Conservation (phyloP, 192 early-diverging fungal genomes). For the Powellomyces hirtus region DNA sequence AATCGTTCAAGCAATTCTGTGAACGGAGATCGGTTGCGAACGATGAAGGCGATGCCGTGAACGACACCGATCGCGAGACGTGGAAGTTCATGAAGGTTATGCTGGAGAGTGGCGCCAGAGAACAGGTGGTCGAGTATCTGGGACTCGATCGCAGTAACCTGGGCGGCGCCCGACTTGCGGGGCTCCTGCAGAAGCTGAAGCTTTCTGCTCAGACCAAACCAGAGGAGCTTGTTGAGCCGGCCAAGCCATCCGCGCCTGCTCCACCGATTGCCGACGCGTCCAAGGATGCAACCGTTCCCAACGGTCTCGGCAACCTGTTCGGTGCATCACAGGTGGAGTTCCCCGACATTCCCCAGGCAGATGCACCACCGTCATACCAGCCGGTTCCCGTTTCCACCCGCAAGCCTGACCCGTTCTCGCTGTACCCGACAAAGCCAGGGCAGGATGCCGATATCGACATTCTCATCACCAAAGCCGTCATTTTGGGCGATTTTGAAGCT, state of each 20-base stretch:
- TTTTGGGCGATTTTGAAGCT: slow-evolving; percentile 90
- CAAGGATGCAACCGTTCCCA: slow-evolving; percentile 6
- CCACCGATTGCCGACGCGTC: not conserved
- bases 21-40: slow-evolving; percentile 21
- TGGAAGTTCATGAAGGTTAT: slow-evolving; percentile 86
- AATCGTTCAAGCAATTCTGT: slow-evolving; percentile 41
- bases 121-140: slow-evolving; percentile 81
- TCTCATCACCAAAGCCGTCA: slow-evolving; percentile 78
- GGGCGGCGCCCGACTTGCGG: slow-evolving; percentile 59
- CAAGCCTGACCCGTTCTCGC: slow-evolving; percentile 36
- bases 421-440: slow-evolving; percentile 38
- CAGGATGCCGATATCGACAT: slow-evolving; percentile 71
- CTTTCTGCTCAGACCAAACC: slow-evolving; percentile 20
- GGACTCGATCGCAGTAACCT: slow-evolving; percentile 78
- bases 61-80: slow-evolving; percentile 43
- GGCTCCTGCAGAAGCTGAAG: slow-evolving; percentile 46
- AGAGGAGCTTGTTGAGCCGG: slow-evolving; percentile 2
- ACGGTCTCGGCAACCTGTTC: slow-evolving; percentile 31
- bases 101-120: slow-evolving; percentile 75
- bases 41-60: slow-evolving; percentile 18
- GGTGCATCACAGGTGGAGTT: slow-evolving; percentile 39
- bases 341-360: slow-evolving; percentile 48
- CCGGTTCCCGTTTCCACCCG: not conserved
- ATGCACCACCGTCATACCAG: slow-evolving; percentile 4
- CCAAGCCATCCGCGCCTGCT: slow-evolving; percentile 13